A percentile compares a stretch with the other conserved stretches of the same genome.
Evolutionary conservation across 805 yeast genomes (phyloP).

Genomic region (Ogataea pignaliae): DNA sequence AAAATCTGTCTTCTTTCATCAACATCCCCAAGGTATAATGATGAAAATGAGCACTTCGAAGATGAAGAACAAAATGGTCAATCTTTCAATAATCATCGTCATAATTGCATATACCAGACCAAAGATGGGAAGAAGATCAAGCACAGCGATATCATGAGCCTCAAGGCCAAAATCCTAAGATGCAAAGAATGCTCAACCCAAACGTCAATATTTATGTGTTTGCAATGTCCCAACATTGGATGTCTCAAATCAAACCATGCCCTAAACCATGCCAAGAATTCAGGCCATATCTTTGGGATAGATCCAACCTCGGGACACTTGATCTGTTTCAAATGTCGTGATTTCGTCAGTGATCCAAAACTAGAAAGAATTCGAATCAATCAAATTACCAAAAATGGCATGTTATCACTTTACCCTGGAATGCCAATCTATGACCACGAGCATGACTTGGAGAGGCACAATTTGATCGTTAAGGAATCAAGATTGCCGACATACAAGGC

Average conservation of each 20-base stretch:
- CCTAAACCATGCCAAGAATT: slow-evolving; percentile 38
- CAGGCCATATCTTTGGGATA: slow-evolving; percentile 56
- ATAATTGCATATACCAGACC: slow-evolving; percentile 21
- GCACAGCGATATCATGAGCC: slow-evolving; percentile 32
- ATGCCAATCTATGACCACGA: slow-evolving; percentile 28
- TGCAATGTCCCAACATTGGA: slow-evolving; percentile 76
- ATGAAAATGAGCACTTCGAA: slow-evolving; percentile 1
- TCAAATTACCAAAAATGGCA: slow-evolving; percentile 20
- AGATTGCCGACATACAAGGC: slow-evolving; percentile 48
- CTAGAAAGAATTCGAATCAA: slow-evolving; percentile 48
- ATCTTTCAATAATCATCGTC: no score
- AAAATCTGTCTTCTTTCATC: slow-evolving; percentile 35
- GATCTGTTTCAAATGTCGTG: slow-evolving; percentile 76
- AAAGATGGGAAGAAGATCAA: slow-evolving; percentile 37
- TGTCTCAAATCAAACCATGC: slow-evolving; percentile 53
- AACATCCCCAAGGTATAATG: slow-evolving; percentile 9
- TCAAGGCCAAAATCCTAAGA: slow-evolving; percentile 40
- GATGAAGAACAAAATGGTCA: no score
- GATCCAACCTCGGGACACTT: slow-evolving; percentile 65
- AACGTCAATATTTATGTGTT: slow-evolving; percentile 53
- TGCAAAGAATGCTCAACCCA: slow-evolving; percentile 47
- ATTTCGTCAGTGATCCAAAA: slow-evolving; percentile 59
- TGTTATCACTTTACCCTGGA: slow-evolving; percentile 24
- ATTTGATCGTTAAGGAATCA: slow-evolving; percentile 30
- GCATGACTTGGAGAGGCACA: slow-evolving; percentile 20